phyloP scores from a whole-genome alignment of 129 eudicot genomes.

The Escallonia herrerae region DNA sequence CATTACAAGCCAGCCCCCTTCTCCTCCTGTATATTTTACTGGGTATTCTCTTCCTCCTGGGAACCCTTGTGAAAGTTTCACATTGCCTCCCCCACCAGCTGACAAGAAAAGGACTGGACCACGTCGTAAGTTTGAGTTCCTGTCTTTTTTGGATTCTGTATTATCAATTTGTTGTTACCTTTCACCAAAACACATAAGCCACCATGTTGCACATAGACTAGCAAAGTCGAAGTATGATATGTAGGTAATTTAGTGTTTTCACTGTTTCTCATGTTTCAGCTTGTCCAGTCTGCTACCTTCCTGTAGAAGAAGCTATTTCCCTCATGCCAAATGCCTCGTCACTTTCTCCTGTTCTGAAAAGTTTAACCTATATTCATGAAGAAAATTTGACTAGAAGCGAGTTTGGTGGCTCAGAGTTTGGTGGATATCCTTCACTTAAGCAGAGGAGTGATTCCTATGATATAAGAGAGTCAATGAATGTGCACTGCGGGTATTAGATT shows the following conservation, averaged over 20 bases:
- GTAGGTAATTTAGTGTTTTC: neutral
- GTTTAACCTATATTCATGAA: slow-evolving; percentile 68
- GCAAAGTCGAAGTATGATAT: neutral
- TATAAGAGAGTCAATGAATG: slow-evolving; percentile 73
- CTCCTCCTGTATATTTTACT: slow-evolving; percentile 51
- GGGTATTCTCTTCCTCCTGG: slow-evolving; percentile 91
- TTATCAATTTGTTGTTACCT: neutral
- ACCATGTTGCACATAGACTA: neutral
- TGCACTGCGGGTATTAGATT: slow-evolving; percentile 78
- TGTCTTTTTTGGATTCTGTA: neutral
- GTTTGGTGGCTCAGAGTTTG: slow-evolving; percentile 97
- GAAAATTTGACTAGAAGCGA: slow-evolving; percentile 62
- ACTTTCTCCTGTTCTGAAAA: slow-evolving; percentile 64
- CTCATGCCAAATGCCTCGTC: slow-evolving; percentile 81
- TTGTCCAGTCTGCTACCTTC: slow-evolving; percentile 97
- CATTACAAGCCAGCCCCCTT: slow-evolving; percentile 27
- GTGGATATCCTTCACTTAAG: slow-evolving; percentile 87
- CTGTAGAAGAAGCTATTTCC: slow-evolving; percentile 70
- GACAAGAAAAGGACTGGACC: slow-evolving; percentile 91
- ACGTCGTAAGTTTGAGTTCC: slow-evolving; percentile 30
- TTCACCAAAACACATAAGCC: neutral
- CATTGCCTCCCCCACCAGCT: slow-evolving; percentile 87
- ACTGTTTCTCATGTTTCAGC: slow-evolving; percentile 39
- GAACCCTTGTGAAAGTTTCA: slow-evolving; percentile 78
- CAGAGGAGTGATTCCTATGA: slow-evolving; percentile 81